Evolutionary conservation across 768 basidiomycete species (phyloP).

Genomic region (Rhizopogon salebrosus): DNA sequence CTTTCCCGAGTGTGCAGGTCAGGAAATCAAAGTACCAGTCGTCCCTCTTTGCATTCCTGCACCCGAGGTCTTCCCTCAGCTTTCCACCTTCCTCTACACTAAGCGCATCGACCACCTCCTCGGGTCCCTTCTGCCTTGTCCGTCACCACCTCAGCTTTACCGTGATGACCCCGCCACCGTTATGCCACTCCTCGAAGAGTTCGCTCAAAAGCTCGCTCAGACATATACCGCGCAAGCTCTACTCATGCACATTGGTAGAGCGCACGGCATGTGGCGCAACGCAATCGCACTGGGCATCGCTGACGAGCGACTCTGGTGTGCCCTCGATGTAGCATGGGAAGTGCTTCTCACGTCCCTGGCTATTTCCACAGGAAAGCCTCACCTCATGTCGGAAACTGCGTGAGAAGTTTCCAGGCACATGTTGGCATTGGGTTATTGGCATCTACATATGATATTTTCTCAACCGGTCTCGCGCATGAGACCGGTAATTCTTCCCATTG

Average conservation of each 20-base stretch:
- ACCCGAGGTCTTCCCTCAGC: conserved; percentile 58
- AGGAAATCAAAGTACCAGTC: conserved; percentile 45
- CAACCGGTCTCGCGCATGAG: conserved; percentile 2
- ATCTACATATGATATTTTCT: conserved; percentile 5
- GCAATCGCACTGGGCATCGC: conserved; percentile 44
- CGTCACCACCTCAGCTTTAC: conserved; percentile 20
- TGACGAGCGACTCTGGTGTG: conserved; percentile 41
- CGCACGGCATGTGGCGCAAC: conserved; percentile 50
- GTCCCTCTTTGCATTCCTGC: conserved; percentile 68
- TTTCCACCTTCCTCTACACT: conserved; percentile 66
- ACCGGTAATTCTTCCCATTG: not conserved
- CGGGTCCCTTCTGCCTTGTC: conserved; percentile 52
- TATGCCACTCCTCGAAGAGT: conserved; percentile 9
- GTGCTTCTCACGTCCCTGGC: conserved; percentile 38
- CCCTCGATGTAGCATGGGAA: conserved; percentile 47
- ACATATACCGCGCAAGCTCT: conserved; percentile 20
- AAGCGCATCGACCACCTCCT: conserved; percentile 58
- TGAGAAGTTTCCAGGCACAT: not conserved
- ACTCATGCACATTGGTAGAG: conserved; percentile 27
- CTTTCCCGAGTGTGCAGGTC: conserved; percentile 11
- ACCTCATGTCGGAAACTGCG: conserved; percentile 6
- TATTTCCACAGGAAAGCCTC: conserved; percentile 18
- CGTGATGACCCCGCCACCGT: conserved; percentile 18
- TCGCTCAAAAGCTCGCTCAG: conserved; percentile 12
- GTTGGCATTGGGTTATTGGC: conserved; percentile 7